Base-by-base conservation (phyloP, 192 early-diverging fungal genomes). In the Entophlyctis luteolus region DNA sequence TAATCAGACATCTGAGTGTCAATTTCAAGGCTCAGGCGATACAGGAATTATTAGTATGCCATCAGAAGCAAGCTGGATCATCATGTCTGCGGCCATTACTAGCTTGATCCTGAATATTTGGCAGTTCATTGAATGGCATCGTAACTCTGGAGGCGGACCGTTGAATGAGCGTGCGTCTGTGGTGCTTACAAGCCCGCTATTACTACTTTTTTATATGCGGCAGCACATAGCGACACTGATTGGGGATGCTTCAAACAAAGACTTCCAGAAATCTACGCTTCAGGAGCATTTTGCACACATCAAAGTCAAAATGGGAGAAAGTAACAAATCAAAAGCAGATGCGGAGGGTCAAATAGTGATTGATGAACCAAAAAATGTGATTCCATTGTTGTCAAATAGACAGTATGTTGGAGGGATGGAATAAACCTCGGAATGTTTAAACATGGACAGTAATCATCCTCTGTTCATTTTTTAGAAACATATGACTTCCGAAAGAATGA, bases 11-110 rank as follows among this genome's bases (percentile, higher is more conserved):
- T 33, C 18, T 3, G 25, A 10, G 10, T 67, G 65, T 36, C n/a
- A 20, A 0, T 67, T 37, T 32, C 31, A 12, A 18, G 65, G 50
- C 14, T 14, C 45, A 12, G 12, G 55, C 29, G 34, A 55, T 3
- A 3, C 4, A 3, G 65, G 65, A 10, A 36, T 38, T 8, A 67
- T 67, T 34, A 37, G 12, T 12, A 55, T 63, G 60, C 57, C 57
- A 18, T 25, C 23, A 10, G 32, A 28, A 12, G 31, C 60, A 18
- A 49, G 42, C 31, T 25, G 23, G 4, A 27, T 32, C 3, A 48
- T 63, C 35, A 12, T 63, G 38, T n/a, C 4, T 23, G 14, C 47
- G 16, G 36, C 46, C 16, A 39, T 32, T 0, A 10, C 45, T 20
- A 27, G 60, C 16, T 33, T 63, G 10, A 4, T 49, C 4, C 18